phyloP scores from a whole-genome alignment of 2,329 filamentous ascomycete genomes.

The Pezicula rhizophila region DNA sequence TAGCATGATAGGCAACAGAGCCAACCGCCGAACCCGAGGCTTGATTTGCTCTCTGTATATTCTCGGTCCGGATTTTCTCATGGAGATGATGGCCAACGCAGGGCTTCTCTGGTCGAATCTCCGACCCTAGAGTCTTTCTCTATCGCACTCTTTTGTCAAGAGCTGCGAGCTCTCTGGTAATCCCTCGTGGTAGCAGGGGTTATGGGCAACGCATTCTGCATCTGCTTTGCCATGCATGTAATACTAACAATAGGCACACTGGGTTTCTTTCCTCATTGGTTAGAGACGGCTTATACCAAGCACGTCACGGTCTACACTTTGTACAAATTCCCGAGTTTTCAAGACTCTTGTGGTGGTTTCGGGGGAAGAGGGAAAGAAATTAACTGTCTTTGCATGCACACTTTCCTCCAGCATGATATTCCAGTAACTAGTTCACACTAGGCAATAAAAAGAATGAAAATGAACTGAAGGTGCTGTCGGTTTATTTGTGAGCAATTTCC shows the following conservation, averaged over 20 bases:
- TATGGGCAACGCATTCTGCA: constrained; percentile 10
- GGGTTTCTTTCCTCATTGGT: constrained; percentile 12
- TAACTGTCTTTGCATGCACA: constrained; percentile 17
- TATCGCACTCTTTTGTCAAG: background rate
- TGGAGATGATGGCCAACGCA: too few relatives aligned
- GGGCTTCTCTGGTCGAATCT: too few relatives aligned
- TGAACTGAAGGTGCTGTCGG: background rate
- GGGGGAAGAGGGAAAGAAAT: constrained; percentile 5
- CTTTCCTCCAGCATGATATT: constrained; percentile 17
- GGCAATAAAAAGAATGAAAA: constrained; percentile 15
- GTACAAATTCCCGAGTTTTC: constrained; percentile 24
- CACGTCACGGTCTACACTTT: constrained; percentile 15
- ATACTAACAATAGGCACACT: constrained; percentile 20
- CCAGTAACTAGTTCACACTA: constrained; percentile 15
- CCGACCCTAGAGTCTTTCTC: background rate
- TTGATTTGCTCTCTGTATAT: constrained; percentile 5
- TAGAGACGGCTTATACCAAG: constrained; percentile 9
- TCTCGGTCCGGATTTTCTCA: background rate
- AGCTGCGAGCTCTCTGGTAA: background rate
- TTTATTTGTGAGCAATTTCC: background rate
- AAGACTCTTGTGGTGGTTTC: constrained; percentile 15
- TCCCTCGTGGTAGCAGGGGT: background rate
- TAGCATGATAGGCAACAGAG: constrained; percentile 5
- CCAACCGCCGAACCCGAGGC: constrained; percentile 17
- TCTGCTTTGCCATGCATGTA: constrained; percentile 21